Evolutionary conservation across 2,329 filamentous ascomycete genomes (phyloP), one percentile per base, ranked within the genome.

Genomic region (Paraphaeosphaeria minitans): DNA sequence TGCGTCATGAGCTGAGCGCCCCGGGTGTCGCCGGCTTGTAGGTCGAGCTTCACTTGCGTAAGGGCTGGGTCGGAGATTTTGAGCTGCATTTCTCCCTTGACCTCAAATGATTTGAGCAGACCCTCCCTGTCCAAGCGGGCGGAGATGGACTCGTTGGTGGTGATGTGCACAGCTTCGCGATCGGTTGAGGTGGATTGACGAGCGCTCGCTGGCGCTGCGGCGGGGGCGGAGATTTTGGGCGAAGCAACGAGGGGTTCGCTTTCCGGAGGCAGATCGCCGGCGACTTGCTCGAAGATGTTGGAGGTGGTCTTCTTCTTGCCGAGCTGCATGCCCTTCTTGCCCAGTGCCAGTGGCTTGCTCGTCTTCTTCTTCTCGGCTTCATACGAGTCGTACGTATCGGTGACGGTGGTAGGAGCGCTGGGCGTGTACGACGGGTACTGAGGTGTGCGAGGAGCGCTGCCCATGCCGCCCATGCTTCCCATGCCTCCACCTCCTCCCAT

Each of bases 281-380:
- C 89, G 35, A 99, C 93, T 71, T 93, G 91, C 79, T 98, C 94
- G 76, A 96, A 98, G 84, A 98, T 97, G 77, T 96, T 94, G 31
- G 91, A 96, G 22, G 92, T 93, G 83, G 98, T 98, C 60, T 92
- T 96, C 82, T 99, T 99, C 84, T 98, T 98, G 79, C 95, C 95
- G 57, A 99, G 84, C 79, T 98, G 94, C 96, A 99, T 99, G 67
- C 95, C 95, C 83, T 99, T 99, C 70, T 92, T 93, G 80, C 96
- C 92, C 59, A 89, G 86, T 52, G 91, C 86, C 71, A 86, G 75
- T 86, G 95, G 96, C 80, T 87, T 87, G 74, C 87, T 90, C 1
- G 88, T 82, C 81, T 97, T 97, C 82, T 97, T 97, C 87, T 97
- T 98, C 79, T 97, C 95, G 1, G 93, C 93, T 78, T 97, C 93